Evolutionary conservation across 768 basidiomycete species (phyloP).

Genomic region (Lepiota subincarnata): DNA sequence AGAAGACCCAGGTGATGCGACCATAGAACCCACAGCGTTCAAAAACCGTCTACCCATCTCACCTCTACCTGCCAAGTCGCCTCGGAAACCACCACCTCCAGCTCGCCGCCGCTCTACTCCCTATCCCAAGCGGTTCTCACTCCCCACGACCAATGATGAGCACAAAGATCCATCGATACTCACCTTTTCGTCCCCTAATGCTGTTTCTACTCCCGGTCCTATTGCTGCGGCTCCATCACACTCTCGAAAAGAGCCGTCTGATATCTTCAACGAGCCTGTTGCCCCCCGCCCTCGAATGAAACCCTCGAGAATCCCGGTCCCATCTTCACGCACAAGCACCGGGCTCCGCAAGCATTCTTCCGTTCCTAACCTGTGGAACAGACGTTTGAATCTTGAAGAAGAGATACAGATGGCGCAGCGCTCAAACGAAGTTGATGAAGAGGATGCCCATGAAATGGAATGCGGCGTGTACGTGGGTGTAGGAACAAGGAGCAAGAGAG

Average conservation of each 20-base stretch:
- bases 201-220: conserved; percentile 11
- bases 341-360: conserved; percentile 12
- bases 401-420: conserved; percentile 51
- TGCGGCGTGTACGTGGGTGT: conserved; percentile 48
- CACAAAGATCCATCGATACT: conserved; percentile 10
- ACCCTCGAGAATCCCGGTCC: conserved; percentile 12
- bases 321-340: conserved; percentile 7
- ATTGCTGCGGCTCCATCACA: not conserved
- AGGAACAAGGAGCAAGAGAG: conserved; percentile 50
- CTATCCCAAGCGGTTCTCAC: conserved; percentile 24
- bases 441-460: conserved; percentile 40
- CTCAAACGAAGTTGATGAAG: conserved; percentile 20
- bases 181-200: conserved; percentile 4
- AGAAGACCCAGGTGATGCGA: conserved; percentile 1
- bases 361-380: conserved; percentile 17
- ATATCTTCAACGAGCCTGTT: not conserved
- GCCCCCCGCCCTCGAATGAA: not conserved
- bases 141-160: conserved; percentile 25
- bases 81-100: conserved; percentile 57
- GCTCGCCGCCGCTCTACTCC: conserved; percentile 33
- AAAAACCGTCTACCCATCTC: conserved; percentile 60
- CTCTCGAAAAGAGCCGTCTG: not conserved
- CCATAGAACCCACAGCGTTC: conserved; percentile 35
- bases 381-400: conserved; percentile 61
- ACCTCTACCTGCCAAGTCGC: conserved; percentile 54